Base-by-base conservation (phyloP, 495 filamentous ascomycete species). In the Emericellopsis terricola region DNA sequence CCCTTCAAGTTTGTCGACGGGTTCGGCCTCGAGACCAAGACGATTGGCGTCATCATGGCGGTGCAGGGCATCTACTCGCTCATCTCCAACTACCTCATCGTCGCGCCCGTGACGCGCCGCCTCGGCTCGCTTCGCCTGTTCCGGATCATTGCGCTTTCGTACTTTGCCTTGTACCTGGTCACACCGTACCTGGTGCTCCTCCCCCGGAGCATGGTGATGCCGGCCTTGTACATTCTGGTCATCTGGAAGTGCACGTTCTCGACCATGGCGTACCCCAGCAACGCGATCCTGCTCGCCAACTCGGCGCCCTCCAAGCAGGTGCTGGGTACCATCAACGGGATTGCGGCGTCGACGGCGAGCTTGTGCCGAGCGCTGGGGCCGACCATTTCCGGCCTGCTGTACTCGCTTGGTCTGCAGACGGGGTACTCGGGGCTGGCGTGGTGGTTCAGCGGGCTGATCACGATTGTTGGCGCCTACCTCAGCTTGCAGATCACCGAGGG, bases 1-100 rank as follows among this genome's bases (percentile, higher is more conserved):
- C 85, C 85, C 4, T 81, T 96, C 63, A 77, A 78, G 43, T 94
- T 97, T 48, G 73, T 71, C 4, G 83, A 83, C 34, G 89, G 89
- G 8, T 81, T 94, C 37, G 81, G 73, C 4, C 63, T 92, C 19
- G 62, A 74, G 23, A 83, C 80, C 15, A 78, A 82, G 52, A 71
- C 69, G 2, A 85, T 96, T 36, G 89, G 91, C 21, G 64, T 80
- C 39, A 78, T 97, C 50, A 64, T 96, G 8, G 77, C 89, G 11
- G 62, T 83, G 1, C 89, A 97, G 47, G 89, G 89, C n/a, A 51
- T 81, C 20, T 82, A 93, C 45, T 84, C 86, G 19, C 78, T 96
- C 74, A 47, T 78, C 26, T 71, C 78, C 19, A 87, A 91, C 34
- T 61, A 84, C 31, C 71, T 87, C 55, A 39, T 94, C 20, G 86